Conservation (phyloP, 176 grass and related monocot genomes). For the Dendrocalamus sinicus region DNA sequence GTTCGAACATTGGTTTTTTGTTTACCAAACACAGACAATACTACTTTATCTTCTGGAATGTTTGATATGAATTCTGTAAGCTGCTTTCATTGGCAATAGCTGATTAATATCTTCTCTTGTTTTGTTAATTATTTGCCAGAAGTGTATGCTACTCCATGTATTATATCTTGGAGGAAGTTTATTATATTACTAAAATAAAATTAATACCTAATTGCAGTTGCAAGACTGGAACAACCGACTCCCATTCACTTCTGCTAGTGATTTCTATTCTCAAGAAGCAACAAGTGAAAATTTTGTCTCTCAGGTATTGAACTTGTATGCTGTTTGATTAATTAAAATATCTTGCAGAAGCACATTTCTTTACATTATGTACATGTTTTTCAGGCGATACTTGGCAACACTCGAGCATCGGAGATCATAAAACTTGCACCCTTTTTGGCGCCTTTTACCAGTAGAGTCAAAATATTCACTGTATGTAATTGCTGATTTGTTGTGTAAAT, state of each 20-base stretch:
- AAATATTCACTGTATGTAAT: constrained; percentile 85
- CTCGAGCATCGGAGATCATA: constrained; percentile 88
- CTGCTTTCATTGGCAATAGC: not conserved
- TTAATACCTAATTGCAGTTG: constrained; percentile 60
- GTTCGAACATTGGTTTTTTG: not conserved
- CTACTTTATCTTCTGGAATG: constrained; percentile 21
- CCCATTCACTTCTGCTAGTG: constrained; percentile 75
- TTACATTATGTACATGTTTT: constrained; percentile 26
- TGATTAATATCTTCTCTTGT: not conserved
- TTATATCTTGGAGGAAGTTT: constrained; percentile 30
- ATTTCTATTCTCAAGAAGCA: constrained; percentile 97
- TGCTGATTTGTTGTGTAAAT: constrained; percentile 13
- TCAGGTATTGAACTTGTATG: constrained; percentile 58
- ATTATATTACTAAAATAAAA: constrained; percentile 43
- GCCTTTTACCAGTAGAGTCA: constrained; percentile 92
- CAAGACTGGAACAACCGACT: constrained; percentile 97
- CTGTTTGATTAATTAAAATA: constrained; percentile 44
- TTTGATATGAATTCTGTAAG: constrained; percentile 11
- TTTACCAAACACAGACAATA: constrained; percentile 1
- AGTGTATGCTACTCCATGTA: constrained; percentile 15
- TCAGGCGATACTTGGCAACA: constrained; percentile 88
- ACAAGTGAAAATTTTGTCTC: constrained; percentile 96
- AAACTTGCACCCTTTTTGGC: constrained; percentile 94
- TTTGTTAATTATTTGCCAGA: constrained; percentile 20
- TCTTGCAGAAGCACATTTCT: constrained; percentile 37